A percentile compares a stretch with the other conserved stretches of the same genome.
These are phyloP conservation scores for Mycena polygramma DNA, from an alignment of 768 basidiomycete species.

Conservation along the genomic window DNA sequence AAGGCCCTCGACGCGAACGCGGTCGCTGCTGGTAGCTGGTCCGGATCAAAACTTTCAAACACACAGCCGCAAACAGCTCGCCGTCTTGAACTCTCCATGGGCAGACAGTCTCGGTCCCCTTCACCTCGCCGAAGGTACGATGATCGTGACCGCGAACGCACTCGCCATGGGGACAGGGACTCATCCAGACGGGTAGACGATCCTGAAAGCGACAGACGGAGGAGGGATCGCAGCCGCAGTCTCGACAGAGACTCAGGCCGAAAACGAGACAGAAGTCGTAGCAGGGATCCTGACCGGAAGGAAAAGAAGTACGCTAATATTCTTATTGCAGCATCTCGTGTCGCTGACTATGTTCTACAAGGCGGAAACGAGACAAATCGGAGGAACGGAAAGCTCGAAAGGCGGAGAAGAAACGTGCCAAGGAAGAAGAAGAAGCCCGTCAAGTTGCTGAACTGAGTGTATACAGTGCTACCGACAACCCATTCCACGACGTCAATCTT, in stretches of 20 bases:
- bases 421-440: constrained; percentile 91
- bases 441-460: constrained; percentile 95
- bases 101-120: constrained; percentile 54
- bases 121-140: constrained; percentile 59
- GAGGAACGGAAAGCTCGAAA: constrained; percentile 88
- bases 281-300: constrained; percentile 54
- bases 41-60: not conserved
- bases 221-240: constrained; percentile 41
- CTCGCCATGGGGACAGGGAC: constrained; percentile 49
- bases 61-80: constrained; percentile 5
- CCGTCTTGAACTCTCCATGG: constrained; percentile 8
- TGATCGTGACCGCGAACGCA: constrained; percentile 51
- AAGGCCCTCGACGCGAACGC: no score
- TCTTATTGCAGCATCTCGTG: constrained; percentile 1
- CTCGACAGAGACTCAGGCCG: constrained; percentile 41
- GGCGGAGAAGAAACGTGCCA: constrained; percentile 86
- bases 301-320: constrained; percentile 60
- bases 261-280: constrained; percentile 53
- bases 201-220: constrained; percentile 45
- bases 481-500: constrained; percentile 97
- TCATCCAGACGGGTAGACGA: constrained; percentile 52
- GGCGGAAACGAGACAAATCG: constrained; percentile 89
- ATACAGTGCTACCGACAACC: constrained; percentile 97
- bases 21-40: not conserved
- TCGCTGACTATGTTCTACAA: constrained; percentile 44